Conservation (phyloP, 2,329 filamentous ascomycete genomes). For the Alternaria burnsii region DNA sequence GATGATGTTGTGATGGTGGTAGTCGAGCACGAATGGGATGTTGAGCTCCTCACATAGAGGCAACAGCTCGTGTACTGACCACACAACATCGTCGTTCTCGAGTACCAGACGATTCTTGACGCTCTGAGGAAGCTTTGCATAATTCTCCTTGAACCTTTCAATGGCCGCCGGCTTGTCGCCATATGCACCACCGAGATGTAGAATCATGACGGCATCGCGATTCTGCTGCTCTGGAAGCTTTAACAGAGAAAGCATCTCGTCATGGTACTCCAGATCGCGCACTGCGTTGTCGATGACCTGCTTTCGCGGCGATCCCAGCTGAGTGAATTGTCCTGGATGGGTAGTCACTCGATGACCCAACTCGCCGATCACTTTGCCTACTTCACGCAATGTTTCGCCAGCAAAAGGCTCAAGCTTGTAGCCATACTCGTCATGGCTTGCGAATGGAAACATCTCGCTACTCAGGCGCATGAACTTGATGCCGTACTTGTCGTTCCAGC, state of each 20-base stretch:
- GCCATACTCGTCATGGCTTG: slow-evolving; percentile 85
- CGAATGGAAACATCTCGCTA: slow-evolving; percentile 97
- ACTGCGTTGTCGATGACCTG: slow-evolving; percentile 80
- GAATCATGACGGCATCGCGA: slow-evolving; percentile 89
- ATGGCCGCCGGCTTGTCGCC: slow-evolving; percentile 85
- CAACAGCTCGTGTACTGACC: slow-evolving; percentile 89
- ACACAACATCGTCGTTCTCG: slow-evolving; percentile 93
- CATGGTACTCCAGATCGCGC: slow-evolving; percentile 86
- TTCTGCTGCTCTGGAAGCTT: slow-evolving; percentile 79
- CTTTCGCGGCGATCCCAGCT: slow-evolving; percentile 81
- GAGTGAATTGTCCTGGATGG: slow-evolving; percentile 90
- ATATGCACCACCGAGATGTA: slow-evolving; percentile 92
- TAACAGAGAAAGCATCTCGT: slow-evolving; percentile 81
- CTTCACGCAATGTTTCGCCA: slow-evolving; percentile 76
- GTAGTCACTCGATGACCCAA: slow-evolving; percentile 86
- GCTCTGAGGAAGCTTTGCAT: slow-evolving; percentile 69
- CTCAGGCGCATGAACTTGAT: slow-evolving; percentile 93
- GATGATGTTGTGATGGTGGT: slow-evolving; percentile 93
- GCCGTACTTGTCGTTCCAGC: slow-evolving; percentile 90
- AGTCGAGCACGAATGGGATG: slow-evolving; percentile 91
- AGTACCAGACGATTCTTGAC: slow-evolving; percentile 85
- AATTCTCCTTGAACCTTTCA: slow-evolving; percentile 79
- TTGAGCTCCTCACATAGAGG: slow-evolving; percentile 93
- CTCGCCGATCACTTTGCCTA: slow-evolving; percentile 77
- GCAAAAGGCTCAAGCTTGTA: slow-evolving; percentile 88